Base-by-base conservation (phyloP, 129 eudicot genomes). In the Centrapalus pauciflorus region DNA sequence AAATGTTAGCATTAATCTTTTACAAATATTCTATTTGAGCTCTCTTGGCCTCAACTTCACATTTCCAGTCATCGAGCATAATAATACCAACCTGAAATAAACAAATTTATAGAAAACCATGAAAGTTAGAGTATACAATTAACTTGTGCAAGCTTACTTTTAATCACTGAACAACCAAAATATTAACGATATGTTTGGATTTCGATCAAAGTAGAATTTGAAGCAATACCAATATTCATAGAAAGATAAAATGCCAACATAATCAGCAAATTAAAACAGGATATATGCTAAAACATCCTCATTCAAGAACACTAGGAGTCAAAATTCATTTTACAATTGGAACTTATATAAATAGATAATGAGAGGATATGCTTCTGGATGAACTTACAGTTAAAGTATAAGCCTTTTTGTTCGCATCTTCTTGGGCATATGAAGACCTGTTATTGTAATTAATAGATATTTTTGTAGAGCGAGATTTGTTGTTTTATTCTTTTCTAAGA, bases 311-410 rank as follows among this genome's bases (percentile, higher is more conserved):
- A n/a, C n/a, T n/a, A n/a, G n/a, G n/a, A n/a, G n/a, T n/a, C n/a
- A n/a, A n/a, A n/a, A n/a, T n/a, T n/a, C n/a, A n/a, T n/a, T n/a
- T n/a, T n/a, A n/a, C n/a, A n/a, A n/a, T n/a, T n/a, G 46, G 54
- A 45, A 64, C 38, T n/a, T n/a, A 64, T 49, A 40, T 63, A 24
- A 11, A n/a, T 4, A 16, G 45, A 41, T 7, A 6, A n/a, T 25
- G 25, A 12, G 8, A 23, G n/a, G 5, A 26, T 64, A 28, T 28
- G 24, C 41, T 45, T 64, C 16, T 43, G 16, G 10, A 24, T 1
- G 2, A 61, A 14, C 70, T 64, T 26, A 64, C 70, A 45, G 27
- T 64, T 6, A 40, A 26, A 64, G 70, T 57, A 64, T 64, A 64
- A 43, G 57, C 7, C 24, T 45, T 25, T 27, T 28, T 67, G 20